Percentiles rank a stretch among this genome's conserved stretches.
These are phyloP conservation scores for Scleroderma bovista DNA, from an alignment of 768 basidiomycete species.

Conservation along the genomic window DNA sequence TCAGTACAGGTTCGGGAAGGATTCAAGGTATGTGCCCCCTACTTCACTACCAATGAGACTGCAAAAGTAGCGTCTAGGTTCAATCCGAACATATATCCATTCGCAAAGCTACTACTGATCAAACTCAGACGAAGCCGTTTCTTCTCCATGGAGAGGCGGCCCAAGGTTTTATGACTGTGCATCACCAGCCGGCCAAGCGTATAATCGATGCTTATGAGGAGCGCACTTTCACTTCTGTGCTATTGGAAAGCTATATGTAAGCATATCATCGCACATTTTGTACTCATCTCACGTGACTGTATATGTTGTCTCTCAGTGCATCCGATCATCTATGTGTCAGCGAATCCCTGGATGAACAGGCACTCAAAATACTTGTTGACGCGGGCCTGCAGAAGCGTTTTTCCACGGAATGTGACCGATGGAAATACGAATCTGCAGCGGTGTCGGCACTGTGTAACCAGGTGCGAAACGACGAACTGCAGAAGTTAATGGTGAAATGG, in stretches of 20 bases:
- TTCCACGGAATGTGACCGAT: constrained; percentile 13
- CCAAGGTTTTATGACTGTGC: too few species aligned
- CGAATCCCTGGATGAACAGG: constrained; percentile 18
- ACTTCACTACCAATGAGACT: neutral
- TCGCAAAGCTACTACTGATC: constrained; percentile 6
- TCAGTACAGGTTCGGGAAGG: constrained; percentile 38
- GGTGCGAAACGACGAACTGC: neutral
- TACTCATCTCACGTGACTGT: neutral
- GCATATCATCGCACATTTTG: neutral
- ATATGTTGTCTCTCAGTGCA: constrained; percentile 8
- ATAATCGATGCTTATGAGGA: neutral
- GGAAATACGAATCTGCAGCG: constrained; percentile 10
- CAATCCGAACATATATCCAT: constrained; percentile 8
- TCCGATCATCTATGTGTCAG: constrained; percentile 19
- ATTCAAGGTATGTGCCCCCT: constrained; percentile 36
- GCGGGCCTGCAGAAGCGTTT: constrained; percentile 27
- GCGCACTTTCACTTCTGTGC: neutral
- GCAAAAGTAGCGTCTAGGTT: constrained; percentile 5
- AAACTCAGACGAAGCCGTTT: constrained; percentile 14
- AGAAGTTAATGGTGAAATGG: neutral
- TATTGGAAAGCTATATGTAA: constrained; percentile 11
- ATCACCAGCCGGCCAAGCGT: constrained; percentile 8
- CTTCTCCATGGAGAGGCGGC: constrained; percentile 36
- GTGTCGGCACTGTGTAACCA: neutral
- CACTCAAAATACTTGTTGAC: constrained; percentile 22